These are phyloP conservation scores for Skeletonema costatum DNA, from an alignment of 108 stramenopile genomes.

Conservation along the genomic window DNA sequence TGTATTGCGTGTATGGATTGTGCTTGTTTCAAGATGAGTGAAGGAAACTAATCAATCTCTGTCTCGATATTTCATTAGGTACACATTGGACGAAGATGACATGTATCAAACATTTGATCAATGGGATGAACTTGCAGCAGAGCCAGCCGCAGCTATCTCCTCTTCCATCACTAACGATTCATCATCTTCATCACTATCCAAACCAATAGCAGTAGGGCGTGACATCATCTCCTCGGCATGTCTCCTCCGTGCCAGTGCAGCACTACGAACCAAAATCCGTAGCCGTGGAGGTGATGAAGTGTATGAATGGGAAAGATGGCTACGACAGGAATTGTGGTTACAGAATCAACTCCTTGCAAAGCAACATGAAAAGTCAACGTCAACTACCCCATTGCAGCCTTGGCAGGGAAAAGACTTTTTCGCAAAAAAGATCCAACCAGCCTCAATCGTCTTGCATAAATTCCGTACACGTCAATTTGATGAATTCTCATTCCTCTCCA, in stretches of 20 bases:
- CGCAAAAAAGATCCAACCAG: conserved; percentile 42
- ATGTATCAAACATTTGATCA: conserved; percentile 61
- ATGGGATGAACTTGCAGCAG: conserved; percentile 53
- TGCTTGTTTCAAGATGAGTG: background rate
- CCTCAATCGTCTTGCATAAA: conserved; percentile 34
- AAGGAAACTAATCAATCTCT: background rate
- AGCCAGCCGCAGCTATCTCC: conserved; percentile 2
- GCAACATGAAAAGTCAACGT: background rate
- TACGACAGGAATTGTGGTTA: conserved; percentile 35
- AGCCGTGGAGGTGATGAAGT: conserved; percentile 51
- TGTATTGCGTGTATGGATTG: background rate
- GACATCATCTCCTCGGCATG: conserved; percentile 50
- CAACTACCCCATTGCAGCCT: background rate
- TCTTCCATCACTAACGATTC: background rate
- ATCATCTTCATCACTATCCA: background rate
- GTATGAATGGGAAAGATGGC: conserved; percentile 51
- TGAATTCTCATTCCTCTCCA: conserved; percentile 31
- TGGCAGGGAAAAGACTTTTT: conserved; percentile 58
- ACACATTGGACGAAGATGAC: conserved; percentile 55
- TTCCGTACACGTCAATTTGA: conserved; percentile 46
- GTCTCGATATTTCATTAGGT: conserved; percentile 2
- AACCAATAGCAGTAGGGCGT: conserved; percentile 25
- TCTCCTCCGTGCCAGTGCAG: conserved; percentile 51
- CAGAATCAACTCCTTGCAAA: conserved; percentile 9
- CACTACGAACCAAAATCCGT: conserved; percentile 48